These are phyloP conservation scores for Neofusicoccum cordaticola DNA, from an alignment of 2,329 filamentous ascomycete genomes.

Conservation along the genomic window DNA sequence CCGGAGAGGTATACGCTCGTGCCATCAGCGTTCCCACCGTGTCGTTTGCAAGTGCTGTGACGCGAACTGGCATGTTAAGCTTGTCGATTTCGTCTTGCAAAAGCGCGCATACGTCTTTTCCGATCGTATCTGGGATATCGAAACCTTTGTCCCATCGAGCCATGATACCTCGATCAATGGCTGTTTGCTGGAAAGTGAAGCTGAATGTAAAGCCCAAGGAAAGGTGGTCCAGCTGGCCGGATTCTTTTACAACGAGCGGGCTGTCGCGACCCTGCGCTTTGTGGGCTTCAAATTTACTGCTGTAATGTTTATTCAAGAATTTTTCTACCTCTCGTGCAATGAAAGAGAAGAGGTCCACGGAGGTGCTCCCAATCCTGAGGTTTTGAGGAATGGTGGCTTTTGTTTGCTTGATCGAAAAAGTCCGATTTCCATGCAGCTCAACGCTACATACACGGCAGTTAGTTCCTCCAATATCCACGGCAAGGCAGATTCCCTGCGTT, in stretches of 20 bases:
- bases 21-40: constrained; percentile 90
- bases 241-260: not conserved
- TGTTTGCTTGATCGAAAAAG: constrained; percentile 71
- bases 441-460: constrained; percentile 95
- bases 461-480: constrained; percentile 93
- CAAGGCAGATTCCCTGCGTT: constrained; percentile 74
- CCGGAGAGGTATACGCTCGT: constrained; percentile 80
- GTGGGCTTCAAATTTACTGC: not conserved
- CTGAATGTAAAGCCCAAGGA: constrained; percentile 95
- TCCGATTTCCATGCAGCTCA: constrained; percentile 69
- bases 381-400: constrained; percentile 95
- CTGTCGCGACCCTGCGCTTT: not conserved
- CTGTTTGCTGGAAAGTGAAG: constrained; percentile 89
- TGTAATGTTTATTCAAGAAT: constrained; percentile 82
- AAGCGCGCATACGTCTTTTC: constrained; percentile 83
- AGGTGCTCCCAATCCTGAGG: constrained; percentile 72
- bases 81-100: constrained; percentile 75
- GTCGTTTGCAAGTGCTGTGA: constrained; percentile 87
- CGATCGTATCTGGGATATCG: constrained; percentile 88
- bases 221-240: constrained; percentile 58
- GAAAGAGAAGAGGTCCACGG: constrained; percentile 90
- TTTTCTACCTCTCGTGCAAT: constrained; percentile 89
- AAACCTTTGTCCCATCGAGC: constrained; percentile 98
- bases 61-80: constrained; percentile 75
- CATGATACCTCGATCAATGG: constrained; percentile 87